These are phyloP conservation scores for Vaccinium vitisidaea DNA, from an alignment of 148 eudicot genomes.

Conservation along the genomic window DNA sequence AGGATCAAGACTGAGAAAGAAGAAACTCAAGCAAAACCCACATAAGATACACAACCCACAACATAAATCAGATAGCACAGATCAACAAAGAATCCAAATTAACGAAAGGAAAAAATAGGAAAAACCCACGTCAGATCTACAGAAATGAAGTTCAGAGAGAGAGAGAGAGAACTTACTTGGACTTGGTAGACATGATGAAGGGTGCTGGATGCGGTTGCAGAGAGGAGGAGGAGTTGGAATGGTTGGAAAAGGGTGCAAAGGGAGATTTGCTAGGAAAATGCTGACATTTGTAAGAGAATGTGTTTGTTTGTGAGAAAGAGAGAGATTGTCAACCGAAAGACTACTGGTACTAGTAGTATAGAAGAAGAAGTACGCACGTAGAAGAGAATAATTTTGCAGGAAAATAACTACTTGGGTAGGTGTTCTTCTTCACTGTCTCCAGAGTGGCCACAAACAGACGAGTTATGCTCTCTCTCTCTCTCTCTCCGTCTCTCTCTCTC, in stretches of 20 bases:
- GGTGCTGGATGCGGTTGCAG: not conserved
- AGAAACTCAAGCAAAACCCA: not conserved
- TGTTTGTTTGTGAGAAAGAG: not conserved
- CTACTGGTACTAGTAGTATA: not conserved
- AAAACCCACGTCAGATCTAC: conserved; percentile 46
- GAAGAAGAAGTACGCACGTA: not conserved
- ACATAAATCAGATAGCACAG: conserved; percentile 4
- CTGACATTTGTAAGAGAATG: conserved; percentile 20
- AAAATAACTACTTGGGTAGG: conserved; percentile 17
- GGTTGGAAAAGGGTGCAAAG: not conserved
- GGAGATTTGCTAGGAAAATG: conserved; percentile 1
- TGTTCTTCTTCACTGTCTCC: conserved; percentile 17
- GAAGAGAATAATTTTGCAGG: conserved; percentile 7
- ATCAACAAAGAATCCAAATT: not conserved
- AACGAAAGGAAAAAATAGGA: not conserved
- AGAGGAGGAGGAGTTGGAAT: not conserved
- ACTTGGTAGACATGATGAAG: conserved; percentile 63
- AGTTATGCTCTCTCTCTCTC: not conserved
- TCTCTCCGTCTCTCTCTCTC: not conserved
- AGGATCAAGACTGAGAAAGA: not conserved
- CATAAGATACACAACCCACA: not conserved
- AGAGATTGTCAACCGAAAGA: not conserved
- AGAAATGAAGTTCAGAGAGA: conserved; percentile 4
- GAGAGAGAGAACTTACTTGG: conserved; percentile 58
- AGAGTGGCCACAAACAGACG: conserved; percentile 18